phyloP scores from a whole-genome alignment of 2,329 filamentous ascomycete genomes.

The Ophiocordyceps polyrhachis-furcata region DNA sequence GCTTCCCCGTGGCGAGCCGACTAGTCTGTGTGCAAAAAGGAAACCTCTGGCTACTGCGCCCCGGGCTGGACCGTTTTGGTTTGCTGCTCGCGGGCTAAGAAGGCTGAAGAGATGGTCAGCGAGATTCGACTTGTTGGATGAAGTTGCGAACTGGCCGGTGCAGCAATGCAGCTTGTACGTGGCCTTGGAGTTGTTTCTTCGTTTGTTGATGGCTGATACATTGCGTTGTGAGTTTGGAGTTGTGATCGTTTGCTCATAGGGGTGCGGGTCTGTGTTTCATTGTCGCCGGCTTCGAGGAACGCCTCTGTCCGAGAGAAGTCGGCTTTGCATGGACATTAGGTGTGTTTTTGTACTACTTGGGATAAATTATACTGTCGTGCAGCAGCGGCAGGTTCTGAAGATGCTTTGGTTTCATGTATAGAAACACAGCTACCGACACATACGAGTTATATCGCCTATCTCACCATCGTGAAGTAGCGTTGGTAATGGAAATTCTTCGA shows the following conservation, averaged over 20 bases:
- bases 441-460: too few relatives aligned
- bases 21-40: conserved; percentile 93
- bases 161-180: conserved; percentile 3
- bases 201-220: conserved; percentile 13
- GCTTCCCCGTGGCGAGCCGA: conserved; percentile 68
- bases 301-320: too few relatives aligned
- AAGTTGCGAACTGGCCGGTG: conserved; percentile 16
- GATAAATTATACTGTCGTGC: too few relatives aligned
- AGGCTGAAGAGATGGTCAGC: conserved; percentile 14
- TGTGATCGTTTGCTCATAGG: not conserved
- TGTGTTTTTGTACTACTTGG: too few relatives aligned
- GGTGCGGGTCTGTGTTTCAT: too few relatives aligned
- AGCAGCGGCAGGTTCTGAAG: not conserved
- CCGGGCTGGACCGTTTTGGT: conserved; percentile 34
- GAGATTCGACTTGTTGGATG: conserved; percentile 9
- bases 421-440: too few relatives aligned
- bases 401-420: too few relatives aligned
- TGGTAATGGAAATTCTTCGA: too few relatives aligned
- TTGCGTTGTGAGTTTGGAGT: conserved; percentile 2
- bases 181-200: conserved; percentile 12
- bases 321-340: too few relatives aligned
- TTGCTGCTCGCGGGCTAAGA: conserved; percentile 8
- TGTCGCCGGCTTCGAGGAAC: too few relatives aligned
- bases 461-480: too few relatives aligned
- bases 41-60: conserved; percentile 23